Percentiles rank a stretch among this genome's conserved stretches.
phyloP scores from a whole-genome alignment of 768 basidiomycete genomes.

The Chalciporus pseudorubinellus region DNA sequence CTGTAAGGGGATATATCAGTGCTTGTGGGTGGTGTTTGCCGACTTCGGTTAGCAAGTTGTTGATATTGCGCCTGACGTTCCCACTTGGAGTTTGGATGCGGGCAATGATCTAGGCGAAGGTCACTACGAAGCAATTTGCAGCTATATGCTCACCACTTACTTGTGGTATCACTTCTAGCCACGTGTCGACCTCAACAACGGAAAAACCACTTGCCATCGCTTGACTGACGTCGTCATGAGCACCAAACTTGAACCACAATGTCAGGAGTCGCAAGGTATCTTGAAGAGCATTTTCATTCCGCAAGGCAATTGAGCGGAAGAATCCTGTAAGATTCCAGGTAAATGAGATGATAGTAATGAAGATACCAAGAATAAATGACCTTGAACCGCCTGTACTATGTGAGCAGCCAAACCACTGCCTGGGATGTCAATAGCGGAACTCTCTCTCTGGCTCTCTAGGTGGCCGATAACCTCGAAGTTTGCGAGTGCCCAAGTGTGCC shows the following conservation, averaged over 20 bases:
- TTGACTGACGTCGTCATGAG: conserved; percentile 83
- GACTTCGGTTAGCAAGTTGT: conserved; percentile 83
- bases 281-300: conserved; percentile 88
- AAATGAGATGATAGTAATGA: conserved; percentile 6
- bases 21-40: conserved; percentile 98
- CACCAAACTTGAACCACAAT: conserved; percentile 97
- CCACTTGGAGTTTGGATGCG: conserved; percentile 92
- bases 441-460: conserved; percentile 65
- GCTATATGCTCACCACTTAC: conserved; percentile 38
- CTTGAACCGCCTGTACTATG: conserved; percentile 91
- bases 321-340: conserved; percentile 56
- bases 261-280: conserved; percentile 92
- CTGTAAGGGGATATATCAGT: conserved; percentile 91
- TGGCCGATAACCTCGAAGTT: conserved; percentile 92
- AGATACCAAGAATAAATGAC: conserved; percentile 34
- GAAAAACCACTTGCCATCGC: conserved; percentile 87
- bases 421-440: conserved; percentile 54
- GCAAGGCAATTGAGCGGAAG: conserved; percentile 90
- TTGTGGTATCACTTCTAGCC: conserved; percentile 98
- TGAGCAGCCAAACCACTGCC: conserved; percentile 70
- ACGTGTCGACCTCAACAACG: conserved; percentile 92
- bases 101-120: conserved; percentile 77
- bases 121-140: not conserved
- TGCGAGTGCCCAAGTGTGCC: conserved; percentile 97
- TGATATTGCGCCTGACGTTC: conserved; percentile 86